A percentile compares a stretch with the other conserved stretches of the same genome.
Evolutionary conservation across 2,329 filamentous ascomycete genomes (phyloP).

Genomic region (Claviceps pusilla): DNA sequence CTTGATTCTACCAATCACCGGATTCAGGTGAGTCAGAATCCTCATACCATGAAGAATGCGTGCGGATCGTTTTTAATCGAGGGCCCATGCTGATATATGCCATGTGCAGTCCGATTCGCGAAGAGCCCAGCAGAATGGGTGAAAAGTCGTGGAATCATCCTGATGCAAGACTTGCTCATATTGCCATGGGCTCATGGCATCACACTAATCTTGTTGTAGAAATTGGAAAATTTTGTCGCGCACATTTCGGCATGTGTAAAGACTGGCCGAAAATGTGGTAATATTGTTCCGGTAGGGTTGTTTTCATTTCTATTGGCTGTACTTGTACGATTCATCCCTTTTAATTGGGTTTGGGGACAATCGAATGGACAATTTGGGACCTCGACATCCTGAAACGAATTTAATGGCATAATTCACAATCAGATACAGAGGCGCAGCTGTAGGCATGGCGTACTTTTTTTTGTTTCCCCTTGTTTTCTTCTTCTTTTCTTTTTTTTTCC

Average conservation of each 20-base stretch:
- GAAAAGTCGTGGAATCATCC: constrained; percentile 8
- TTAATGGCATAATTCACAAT: too few species aligned
- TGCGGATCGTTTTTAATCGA: too few species aligned
- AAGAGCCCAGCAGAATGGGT: constrained; percentile 9
- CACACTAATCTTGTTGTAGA: constrained; percentile 9
- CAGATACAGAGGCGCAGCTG: too few species aligned
- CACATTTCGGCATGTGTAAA: constrained; percentile 8
- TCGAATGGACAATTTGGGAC: too few species aligned
- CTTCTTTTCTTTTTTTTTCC: too few species aligned
- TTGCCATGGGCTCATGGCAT: constrained; percentile 10
- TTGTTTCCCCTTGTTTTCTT: too few species aligned
- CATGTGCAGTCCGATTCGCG: constrained; percentile 6
- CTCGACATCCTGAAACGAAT: too few species aligned
- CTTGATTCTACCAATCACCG: constrained; percentile 10
- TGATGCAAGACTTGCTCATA: constrained; percentile 9
- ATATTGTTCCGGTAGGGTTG: neutral
- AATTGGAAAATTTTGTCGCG: constrained; percentile 11
- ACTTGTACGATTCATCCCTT: neutral
- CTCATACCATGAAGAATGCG: neutral
- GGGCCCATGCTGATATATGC: neutral
- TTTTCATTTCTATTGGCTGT: neutral
- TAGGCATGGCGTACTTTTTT: too few species aligned
- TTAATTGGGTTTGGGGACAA: too few species aligned
- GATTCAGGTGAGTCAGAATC: constrained; percentile 9
- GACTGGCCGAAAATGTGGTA: constrained; percentile 10